Conservation (phyloP, 2,329 filamentous ascomycete species). For the Aspergillus hiratsukae region DNA sequence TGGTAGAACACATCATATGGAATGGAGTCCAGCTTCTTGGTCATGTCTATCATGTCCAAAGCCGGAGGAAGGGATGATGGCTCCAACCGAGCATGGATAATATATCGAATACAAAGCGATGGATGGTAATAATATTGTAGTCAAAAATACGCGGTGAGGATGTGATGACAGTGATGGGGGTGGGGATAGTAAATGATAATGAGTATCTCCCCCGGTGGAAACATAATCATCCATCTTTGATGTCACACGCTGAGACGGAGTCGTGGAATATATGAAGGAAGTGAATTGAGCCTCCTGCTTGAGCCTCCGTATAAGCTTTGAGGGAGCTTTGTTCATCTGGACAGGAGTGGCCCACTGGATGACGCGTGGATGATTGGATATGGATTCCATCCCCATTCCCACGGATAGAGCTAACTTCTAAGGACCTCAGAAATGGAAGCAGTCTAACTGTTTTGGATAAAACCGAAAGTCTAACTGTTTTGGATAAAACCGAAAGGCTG, state of each 20-base stretch:
- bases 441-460: neutral
- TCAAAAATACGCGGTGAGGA: neutral
- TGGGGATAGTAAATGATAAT: neutral
- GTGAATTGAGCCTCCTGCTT: neutral
- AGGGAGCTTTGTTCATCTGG: neutral
- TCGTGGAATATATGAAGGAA: neutral
- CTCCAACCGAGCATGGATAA: neutral
- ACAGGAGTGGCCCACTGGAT: neutral
- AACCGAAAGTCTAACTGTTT: neutral
- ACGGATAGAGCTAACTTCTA: neutral
- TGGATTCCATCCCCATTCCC: neutral
- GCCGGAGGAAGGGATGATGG: neutral
- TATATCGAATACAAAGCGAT: neutral
- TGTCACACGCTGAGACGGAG: neutral
- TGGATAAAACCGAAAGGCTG: neutral
- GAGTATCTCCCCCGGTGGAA: neutral
- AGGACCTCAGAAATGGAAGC: neutral
- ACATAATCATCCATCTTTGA: neutral
- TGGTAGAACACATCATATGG: slow-evolving; percentile 63
- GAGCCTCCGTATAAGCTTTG: neutral
- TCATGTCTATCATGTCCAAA: slow-evolving; percentile 18
- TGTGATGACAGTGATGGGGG: neutral
- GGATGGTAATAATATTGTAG: neutral
- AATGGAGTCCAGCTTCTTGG: slow-evolving; percentile 41
- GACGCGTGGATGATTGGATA: neutral